phyloP scores from a whole-genome alignment of 2,329 filamentous ascomycete genomes.

The Pestalotiopsis sp. region DNA sequence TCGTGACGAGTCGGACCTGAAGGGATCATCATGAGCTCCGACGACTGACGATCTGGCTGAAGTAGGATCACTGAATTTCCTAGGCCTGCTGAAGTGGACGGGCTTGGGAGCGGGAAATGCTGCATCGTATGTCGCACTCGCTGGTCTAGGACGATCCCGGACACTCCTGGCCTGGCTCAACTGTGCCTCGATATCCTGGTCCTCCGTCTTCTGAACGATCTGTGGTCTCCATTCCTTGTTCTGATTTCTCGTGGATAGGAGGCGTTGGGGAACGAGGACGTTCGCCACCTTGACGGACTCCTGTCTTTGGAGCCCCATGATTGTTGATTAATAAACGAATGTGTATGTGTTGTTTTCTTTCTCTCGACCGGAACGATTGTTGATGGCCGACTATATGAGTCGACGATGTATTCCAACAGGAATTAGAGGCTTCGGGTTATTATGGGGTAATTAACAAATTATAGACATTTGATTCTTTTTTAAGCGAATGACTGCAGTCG shows the following conservation, averaged over 20 bases:
- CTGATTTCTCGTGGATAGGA: slow-evolving; percentile 2
- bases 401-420: not conserved
- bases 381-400: not conserved
- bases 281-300: slow-evolving; percentile 11
- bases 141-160: not conserved
- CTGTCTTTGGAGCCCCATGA: not conserved
- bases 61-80: slow-evolving; percentile 11
- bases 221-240: slow-evolving; percentile 12
- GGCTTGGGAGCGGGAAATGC: not conserved
- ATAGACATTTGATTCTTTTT: not conserved
- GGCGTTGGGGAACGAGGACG: slow-evolving; percentile 10
- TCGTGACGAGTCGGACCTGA: not conserved
- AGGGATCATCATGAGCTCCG: not conserved
- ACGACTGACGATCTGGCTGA: slow-evolving; percentile 4
- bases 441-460: not conserved
- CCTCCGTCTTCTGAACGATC: not conserved
- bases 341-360: not conserved
- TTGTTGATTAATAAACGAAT: slow-evolving; percentile 1
- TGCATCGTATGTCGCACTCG: not conserved
- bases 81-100: not conserved
- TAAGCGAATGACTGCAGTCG: not conserved
- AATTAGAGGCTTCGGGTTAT: not conserved
- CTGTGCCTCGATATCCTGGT: not conserved
- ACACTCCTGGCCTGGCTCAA: not conserved
- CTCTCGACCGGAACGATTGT: not conserved